phyloP scores from a whole-genome alignment of 2,329 filamentous ascomycete genomes.

The Aspergillus oerlinghausenensis region DNA sequence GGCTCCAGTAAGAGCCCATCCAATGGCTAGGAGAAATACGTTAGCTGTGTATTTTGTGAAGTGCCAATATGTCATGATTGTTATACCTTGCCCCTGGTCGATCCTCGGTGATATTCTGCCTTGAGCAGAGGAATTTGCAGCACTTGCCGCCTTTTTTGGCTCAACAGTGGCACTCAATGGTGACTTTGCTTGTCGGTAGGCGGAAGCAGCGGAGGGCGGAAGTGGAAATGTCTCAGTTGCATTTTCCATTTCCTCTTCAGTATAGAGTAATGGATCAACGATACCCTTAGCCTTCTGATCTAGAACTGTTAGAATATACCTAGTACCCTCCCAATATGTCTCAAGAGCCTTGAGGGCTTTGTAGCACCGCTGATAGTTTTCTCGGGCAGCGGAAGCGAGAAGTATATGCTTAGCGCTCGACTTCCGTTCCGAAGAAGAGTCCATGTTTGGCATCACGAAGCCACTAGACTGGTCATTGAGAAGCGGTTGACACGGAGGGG shows the following conservation, averaged over 20 bases:
- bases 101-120: slow-evolving; percentile 43
- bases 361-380: slow-evolving; percentile 84
- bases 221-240: slow-evolving; percentile 54
- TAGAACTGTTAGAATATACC: slow-evolving; percentile 79
- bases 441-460: slow-evolving; percentile 31
- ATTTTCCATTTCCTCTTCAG: slow-evolving; percentile 71
- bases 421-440: slow-evolving; percentile 27
- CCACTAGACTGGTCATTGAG: slow-evolving; percentile 30
- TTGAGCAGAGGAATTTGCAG: slow-evolving; percentile 25
- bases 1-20: slow-evolving; percentile 82
- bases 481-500: slow-evolving; percentile 41
- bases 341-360: slow-evolving; percentile 77
- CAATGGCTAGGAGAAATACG: slow-evolving; percentile 58
- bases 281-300: slow-evolving; percentile 86
- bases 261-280: slow-evolving; percentile 66
- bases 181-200: slow-evolving; percentile 42
- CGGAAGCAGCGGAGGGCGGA: slow-evolving; percentile 47
- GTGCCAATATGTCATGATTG: not conserved
- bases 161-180: slow-evolving; percentile 28
- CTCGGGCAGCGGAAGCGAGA: slow-evolving; percentile 73
- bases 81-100: slow-evolving; percentile 49
- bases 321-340: slow-evolving; percentile 78
- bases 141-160: slow-evolving; percentile 15
- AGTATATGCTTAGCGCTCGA: slow-evolving; percentile 63
- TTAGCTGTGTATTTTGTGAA: slow-evolving; percentile 18